Evolutionary conservation across 148 eudicot genomes (phyloP).

Genomic region (Nepenthes gracilis): DNA sequence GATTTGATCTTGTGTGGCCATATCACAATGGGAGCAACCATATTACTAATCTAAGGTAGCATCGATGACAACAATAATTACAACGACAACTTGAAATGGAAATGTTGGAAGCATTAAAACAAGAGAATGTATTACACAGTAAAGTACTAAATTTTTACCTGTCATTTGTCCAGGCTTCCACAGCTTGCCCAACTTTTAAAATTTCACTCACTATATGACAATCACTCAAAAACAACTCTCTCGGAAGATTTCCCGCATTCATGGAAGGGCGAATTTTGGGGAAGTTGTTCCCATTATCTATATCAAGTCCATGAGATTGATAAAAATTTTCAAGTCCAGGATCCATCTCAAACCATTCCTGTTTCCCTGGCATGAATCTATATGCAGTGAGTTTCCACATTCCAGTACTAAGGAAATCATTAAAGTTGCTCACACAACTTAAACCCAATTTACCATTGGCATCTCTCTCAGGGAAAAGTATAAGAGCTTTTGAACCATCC

Average conservation of each 20-base stretch:
- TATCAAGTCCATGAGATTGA: neutral
- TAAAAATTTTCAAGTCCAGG: slow-evolving; percentile 1
- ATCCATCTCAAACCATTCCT: slow-evolving; percentile 20
- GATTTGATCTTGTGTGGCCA: too few relatives aligned
- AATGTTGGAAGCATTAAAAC: neutral
- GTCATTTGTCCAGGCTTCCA: slow-evolving; percentile 21
- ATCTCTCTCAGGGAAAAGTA: slow-evolving; percentile 12
- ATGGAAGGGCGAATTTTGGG: slow-evolving; percentile 26
- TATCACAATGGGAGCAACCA: too few relatives aligned
- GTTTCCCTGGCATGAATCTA: slow-evolving; percentile 11
- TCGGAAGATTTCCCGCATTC: slow-evolving; percentile 16
- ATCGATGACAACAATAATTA: neutral
- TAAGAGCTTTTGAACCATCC: slow-evolving; percentile 21
- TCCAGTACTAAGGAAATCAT: neutral
- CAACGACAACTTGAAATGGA: neutral
- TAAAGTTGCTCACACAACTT: neutral
- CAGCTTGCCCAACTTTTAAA: slow-evolving; percentile 16
- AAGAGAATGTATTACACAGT: neutral
- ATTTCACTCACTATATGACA: slow-evolving; percentile 9
- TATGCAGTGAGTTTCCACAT: slow-evolving; percentile 1
- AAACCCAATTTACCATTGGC: neutral
- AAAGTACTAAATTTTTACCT: slow-evolving; percentile 13
- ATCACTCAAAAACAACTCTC: slow-evolving; percentile 10
- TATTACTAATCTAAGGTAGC: too few relatives aligned
- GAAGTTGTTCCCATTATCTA: slow-evolving; percentile 2